Base-by-base conservation (phyloP, 768 basidiomycete species). In the Agrocybe praecox region DNA sequence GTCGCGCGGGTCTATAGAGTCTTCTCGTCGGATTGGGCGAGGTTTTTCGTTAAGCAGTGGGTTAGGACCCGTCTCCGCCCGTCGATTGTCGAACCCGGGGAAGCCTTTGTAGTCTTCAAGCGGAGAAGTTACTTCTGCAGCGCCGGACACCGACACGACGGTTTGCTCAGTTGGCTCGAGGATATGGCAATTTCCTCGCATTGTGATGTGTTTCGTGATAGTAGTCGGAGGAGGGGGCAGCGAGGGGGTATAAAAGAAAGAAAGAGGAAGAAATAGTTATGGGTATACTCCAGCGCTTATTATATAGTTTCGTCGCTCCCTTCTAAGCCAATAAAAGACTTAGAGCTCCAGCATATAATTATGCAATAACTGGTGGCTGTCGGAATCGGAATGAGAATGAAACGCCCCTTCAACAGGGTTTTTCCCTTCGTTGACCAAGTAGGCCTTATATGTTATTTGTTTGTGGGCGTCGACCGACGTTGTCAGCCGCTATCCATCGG, bases 1-100 rank as follows among this genome's bases (percentile, higher is more conserved):
- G 24, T 49, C 24, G 0, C 55, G 61, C 48, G 64, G 62, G 33
- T 69, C 66, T 14, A 71, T 48, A 2, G 68, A 64, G 4, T 26
- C 46, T 22, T 67, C 60, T 53, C 61, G 34, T 52, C 55, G 47
- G 14, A 52, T 8, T 14, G 61, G 14, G 17, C 48, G 24, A 18
- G 57, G 62, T 21, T 59, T 59, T 19, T 57, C 44, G 12, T 24
- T 34, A 17, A 42, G 23, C 21, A 49, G 32, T 4, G 26, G 22
- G 3, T 18, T 53, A 4, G 53, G 52, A 18, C 45, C 53, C 32
- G 45, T 45, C 4, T 46, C 18, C 2, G 47, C 26, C 17, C 5
- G 55, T 12, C 26, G 46, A 23, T 42, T 46, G 17, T 57, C 56
- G 15, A 42, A 47, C 11, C 51, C 56, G 52, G 46, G 34, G 22